A percentile compares a stretch with the other conserved stretches of the same genome.
Conservation (phyloP, 1,284 basidiomycete species). For the Thecaphora thlaspeos region DNA sequence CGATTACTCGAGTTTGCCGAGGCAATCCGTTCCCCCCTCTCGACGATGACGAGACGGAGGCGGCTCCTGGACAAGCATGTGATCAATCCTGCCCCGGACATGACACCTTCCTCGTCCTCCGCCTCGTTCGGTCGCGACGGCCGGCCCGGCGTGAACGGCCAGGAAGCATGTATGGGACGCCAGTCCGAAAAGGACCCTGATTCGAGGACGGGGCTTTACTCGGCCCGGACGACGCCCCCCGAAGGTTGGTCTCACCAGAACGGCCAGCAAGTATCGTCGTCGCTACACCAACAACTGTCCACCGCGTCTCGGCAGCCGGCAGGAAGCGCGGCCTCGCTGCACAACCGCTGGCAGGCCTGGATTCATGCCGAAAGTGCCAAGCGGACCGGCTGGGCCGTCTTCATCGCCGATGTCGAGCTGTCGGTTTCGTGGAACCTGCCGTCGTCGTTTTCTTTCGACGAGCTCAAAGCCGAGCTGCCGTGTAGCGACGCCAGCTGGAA, state of each 20-base stretch:
- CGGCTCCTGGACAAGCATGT: too few relatives aligned
- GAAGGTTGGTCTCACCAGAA: background rate
- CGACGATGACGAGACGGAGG: too few relatives aligned
- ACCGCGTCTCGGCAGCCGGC: too few relatives aligned
- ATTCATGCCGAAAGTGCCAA: conserved; percentile 8
- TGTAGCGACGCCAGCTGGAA: conserved; percentile 14
- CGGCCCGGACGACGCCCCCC: background rate
- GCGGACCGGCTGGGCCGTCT: conserved; percentile 10
- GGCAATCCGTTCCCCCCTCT: conserved; percentile 2
- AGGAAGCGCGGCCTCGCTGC: conserved; percentile 12
- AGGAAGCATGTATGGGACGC: too few relatives aligned
- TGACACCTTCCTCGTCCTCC: too few relatives aligned
- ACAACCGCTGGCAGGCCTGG: conserved; percentile 16
- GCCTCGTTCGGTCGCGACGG: too few relatives aligned
- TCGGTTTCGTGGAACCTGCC: conserved; percentile 14
- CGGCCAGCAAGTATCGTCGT: too few relatives aligned
- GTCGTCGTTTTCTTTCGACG: conserved; percentile 7
- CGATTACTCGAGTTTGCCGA: conserved; percentile 16
- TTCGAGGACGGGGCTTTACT: too few relatives aligned
- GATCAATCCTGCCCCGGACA: too few relatives aligned
- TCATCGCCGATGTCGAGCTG: conserved; percentile 14
- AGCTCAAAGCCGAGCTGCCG: conserved; percentile 11
- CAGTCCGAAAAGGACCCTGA: too few relatives aligned
- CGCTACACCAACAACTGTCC: too few relatives aligned
- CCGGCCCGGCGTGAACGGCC: too few relatives aligned